Conservation (phyloP, 352 stramenopile species). For the Aphanomyces astaci region DNA sequence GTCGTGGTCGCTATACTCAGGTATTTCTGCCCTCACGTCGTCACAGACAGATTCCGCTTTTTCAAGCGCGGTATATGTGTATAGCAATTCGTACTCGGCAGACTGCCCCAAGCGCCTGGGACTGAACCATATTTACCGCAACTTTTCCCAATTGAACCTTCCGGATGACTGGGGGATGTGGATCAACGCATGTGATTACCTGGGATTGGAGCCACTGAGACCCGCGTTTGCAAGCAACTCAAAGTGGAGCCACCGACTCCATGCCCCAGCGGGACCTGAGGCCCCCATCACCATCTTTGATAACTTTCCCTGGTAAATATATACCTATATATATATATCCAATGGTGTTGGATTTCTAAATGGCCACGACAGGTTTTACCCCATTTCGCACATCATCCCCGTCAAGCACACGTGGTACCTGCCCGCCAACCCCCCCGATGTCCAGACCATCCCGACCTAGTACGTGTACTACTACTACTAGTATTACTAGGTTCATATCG, state of each 20-base stretch:
- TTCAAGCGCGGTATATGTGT: background rate
- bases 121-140: conserved; percentile 58
- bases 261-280: conserved; percentile 29
- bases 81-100: conserved; percentile 68
- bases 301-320: conserved; percentile 43
- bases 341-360: background rate
- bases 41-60: too few species aligned
- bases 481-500: background rate
- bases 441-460: conserved; percentile 5
- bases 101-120: conserved; percentile 59
- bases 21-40: conserved; percentile 31
- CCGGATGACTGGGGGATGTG: conserved; percentile 56
- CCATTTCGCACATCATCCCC: conserved; percentile 54
- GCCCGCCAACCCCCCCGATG: conserved; percentile 27
- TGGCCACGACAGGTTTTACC: conserved; percentile 35
- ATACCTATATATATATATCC: too few species aligned
- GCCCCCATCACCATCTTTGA: conserved; percentile 47
- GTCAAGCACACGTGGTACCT: conserved; percentile 70
- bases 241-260: conserved; percentile 38
- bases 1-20: conserved; percentile 42
- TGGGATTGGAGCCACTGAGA: conserved; percentile 41
- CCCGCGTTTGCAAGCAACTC: conserved; percentile 38
- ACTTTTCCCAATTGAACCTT: conserved; percentile 4
- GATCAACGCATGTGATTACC: conserved; percentile 66
- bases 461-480: background rate